Percentiles rank a stretch among this genome's conserved stretches.
phyloP scores from a whole-genome alignment of 331 rosid species.

The Arachis monticola region DNA sequence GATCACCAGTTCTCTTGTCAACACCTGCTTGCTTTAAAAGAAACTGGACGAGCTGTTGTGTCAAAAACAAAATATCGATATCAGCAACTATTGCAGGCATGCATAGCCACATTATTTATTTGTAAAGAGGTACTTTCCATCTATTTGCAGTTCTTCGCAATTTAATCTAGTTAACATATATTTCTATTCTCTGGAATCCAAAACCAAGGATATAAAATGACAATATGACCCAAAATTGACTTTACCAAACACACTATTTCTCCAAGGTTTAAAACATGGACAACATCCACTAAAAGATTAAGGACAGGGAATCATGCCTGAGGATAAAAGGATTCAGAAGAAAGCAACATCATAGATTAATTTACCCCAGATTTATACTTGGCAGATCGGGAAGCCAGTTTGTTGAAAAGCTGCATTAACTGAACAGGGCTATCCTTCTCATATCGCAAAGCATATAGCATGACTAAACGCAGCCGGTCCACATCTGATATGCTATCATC shows the following conservation, averaged over 20 bases:
- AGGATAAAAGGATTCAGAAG: constrained; percentile 16
- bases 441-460: constrained; percentile 93
- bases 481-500: constrained; percentile 79
- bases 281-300: background rate
- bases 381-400: constrained; percentile 84
- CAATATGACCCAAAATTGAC: constrained; percentile 6
- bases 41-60: constrained; percentile 93
- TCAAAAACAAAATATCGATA: constrained; percentile 49
- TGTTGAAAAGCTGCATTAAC: constrained; percentile 92
- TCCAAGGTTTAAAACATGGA: constrained; percentile 35
- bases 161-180: constrained; percentile 23
- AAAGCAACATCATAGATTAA: constrained; percentile 24
- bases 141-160: constrained; percentile 19
- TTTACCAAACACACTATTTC: constrained; percentile 3
- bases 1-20: constrained; percentile 94
- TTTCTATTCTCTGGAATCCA: constrained; percentile 30
- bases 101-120: constrained; percentile 12
- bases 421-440: constrained; percentile 98
- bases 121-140: constrained; percentile 26
- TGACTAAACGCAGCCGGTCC: constrained; percentile 82
- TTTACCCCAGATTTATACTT: constrained; percentile 96
- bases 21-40: constrained; percentile 98
- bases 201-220: constrained; percentile 15
- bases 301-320: constrained; percentile 23
- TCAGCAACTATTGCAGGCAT: constrained; percentile 31